phyloP scores from a whole-genome alignment of 1,284 basidiomycete genomes.

The Lignosus rhinocerotis region DNA sequence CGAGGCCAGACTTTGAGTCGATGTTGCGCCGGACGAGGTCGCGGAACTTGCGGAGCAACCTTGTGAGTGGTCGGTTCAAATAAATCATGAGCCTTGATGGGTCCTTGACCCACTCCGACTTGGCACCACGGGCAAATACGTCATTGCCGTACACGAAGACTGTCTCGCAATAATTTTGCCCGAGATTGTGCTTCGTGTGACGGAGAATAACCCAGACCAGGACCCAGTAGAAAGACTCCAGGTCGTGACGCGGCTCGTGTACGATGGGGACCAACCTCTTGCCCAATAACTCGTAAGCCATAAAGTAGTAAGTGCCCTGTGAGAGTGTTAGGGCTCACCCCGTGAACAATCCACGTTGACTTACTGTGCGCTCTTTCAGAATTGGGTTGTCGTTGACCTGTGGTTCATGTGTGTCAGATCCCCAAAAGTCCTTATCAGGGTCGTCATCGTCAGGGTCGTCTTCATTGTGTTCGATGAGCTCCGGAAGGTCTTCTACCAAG shows the following conservation, averaged over 20 bases:
- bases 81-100: neutral
- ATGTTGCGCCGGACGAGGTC: neutral
- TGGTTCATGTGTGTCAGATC: too few relatives aligned
- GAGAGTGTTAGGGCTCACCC: too few relatives aligned
- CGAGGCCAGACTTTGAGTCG: neutral
- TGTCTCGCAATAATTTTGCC: neutral
- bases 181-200: slow-evolving; percentile 6
- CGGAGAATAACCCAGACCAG: slow-evolving; percentile 17
- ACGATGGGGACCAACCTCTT: neutral
- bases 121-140: neutral
- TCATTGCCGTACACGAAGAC: neutral
- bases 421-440: neutral
- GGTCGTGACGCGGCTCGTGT: slow-evolving; percentile 15
- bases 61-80: neutral
- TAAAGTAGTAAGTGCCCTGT: neutral
- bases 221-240: slow-evolving; percentile 23
- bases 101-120: neutral
- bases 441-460: neutral
- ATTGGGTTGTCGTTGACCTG: too few relatives aligned
- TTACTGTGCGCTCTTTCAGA: neutral
- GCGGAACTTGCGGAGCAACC: neutral
- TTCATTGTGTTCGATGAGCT: too few relatives aligned
- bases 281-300: neutral
- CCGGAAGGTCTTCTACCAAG: neutral
- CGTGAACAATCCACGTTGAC: neutral